Evolutionary conservation across 768 basidiomycete species (phyloP).

Genomic region (Lactifluus hygrophoroides): DNA sequence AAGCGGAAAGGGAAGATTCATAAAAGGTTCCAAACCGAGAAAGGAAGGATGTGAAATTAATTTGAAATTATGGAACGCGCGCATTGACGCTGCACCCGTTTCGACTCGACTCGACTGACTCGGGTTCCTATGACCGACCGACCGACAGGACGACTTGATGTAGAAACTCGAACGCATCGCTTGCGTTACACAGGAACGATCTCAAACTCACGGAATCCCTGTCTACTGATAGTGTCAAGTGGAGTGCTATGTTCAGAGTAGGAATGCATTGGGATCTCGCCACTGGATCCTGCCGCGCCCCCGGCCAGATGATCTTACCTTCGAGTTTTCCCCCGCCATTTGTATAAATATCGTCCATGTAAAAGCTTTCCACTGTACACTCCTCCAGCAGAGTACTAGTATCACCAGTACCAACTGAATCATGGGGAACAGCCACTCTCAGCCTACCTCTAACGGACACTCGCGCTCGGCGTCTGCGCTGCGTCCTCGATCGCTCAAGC

Average conservation of each 20-base stretch:
- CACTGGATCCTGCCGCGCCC: neutral
- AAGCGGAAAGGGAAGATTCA: neutral
- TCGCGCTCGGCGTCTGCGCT: slow-evolving; percentile 1
- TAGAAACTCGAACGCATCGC: neutral
- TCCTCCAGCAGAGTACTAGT: neutral
- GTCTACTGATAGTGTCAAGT: neutral
- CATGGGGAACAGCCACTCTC: slow-evolving; percentile 13
- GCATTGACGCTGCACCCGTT: neutral
- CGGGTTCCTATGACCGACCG: too few relatives aligned
- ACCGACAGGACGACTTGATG: neutral
- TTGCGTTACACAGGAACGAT: neutral
- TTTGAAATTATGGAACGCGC: slow-evolving; percentile 2
- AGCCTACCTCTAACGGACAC: neutral
- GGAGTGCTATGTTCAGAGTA: neutral
- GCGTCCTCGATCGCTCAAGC: slow-evolving; percentile 14
- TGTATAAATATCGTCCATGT: slow-evolving; percentile 12
- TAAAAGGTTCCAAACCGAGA: neutral
- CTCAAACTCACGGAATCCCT: neutral
- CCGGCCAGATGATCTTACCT: neutral
- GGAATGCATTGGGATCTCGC: slow-evolving; percentile 10
- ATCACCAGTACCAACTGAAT: too few relatives aligned
- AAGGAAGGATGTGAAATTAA: neutral
- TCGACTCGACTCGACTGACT: neutral
- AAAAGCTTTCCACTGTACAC: neutral
- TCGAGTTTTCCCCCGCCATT: neutral